Evolutionary conservation across 2,329 filamentous ascomycete genomes (phyloP).

Genomic region (Colletotrichum abscissum): DNA sequence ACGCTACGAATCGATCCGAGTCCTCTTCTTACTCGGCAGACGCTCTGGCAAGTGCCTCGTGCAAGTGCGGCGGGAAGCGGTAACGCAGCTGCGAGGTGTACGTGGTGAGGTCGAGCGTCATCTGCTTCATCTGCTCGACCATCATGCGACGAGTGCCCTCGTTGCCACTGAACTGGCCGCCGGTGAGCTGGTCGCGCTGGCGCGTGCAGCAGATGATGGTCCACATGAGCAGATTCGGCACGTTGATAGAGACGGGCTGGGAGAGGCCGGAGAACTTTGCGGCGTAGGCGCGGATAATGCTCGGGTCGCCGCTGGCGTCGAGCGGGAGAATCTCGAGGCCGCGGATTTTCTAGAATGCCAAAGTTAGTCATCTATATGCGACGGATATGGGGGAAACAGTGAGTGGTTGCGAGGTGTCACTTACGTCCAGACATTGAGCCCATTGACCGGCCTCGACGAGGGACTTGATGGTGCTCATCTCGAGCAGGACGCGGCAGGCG

Average conservation of each 20-base stretch:
- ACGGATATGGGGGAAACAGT: background rate
- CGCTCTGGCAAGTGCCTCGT: constrained; percentile 87
- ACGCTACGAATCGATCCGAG: background rate
- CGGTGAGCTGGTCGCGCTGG: constrained; percentile 77
- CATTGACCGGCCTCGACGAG: constrained; percentile 66
- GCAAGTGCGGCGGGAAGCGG: constrained; percentile 85
- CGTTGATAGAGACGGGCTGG: constrained; percentile 85
- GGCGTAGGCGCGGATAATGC: constrained; percentile 81
- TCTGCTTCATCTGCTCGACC: constrained; percentile 79
- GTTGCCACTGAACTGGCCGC: constrained; percentile 80
- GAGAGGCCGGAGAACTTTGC: constrained; percentile 83
- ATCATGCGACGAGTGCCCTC: constrained; percentile 72
- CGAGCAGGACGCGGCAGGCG: constrained; percentile 66
- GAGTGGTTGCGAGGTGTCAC: constrained; percentile 44
- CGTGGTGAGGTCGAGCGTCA: constrained; percentile 90
- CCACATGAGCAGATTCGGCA: constrained; percentile 94
- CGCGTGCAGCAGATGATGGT: constrained; percentile 87
- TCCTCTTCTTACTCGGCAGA: constrained; percentile 70
- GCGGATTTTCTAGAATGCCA: constrained; percentile 71
- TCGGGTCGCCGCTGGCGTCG: constrained; percentile 78
- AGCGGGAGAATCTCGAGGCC: constrained; percentile 84
- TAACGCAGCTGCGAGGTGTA: constrained; percentile 95
- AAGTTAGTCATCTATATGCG: background rate
- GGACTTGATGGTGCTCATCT: constrained; percentile 71
- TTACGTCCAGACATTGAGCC: constrained; percentile 69